phyloP scores from a whole-genome alignment of 2,329 filamentous ascomycete genomes.

The Neonectria neomacrospora region DNA sequence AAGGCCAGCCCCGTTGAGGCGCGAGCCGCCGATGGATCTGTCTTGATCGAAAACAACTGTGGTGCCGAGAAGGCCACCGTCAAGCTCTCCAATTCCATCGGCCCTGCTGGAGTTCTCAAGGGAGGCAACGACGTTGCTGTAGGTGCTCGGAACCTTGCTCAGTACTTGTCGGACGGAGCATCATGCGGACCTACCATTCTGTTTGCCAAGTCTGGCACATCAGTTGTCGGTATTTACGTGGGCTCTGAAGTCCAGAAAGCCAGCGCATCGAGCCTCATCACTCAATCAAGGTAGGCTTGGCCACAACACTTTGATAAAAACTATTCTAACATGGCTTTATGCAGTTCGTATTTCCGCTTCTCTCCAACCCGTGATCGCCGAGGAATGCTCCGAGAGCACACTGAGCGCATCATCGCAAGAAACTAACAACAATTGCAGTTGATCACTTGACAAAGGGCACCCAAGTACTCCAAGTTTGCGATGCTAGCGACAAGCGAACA shows the following conservation, averaged over 20 bases:
- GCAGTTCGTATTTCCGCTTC: conserved; percentile 22
- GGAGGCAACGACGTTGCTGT: conserved; percentile 30
- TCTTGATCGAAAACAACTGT: conserved; percentile 35
- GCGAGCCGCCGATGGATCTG: conserved; percentile 27
- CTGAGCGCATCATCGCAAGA: neutral
- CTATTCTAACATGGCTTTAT: conserved; percentile 1
- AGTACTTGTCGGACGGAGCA: conserved; percentile 36
- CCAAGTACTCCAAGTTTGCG: conserved; percentile 37
- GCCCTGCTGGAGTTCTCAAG: conserved; percentile 20
- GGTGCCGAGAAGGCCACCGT: conserved; percentile 35
- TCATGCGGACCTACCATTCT: conserved; percentile 38
- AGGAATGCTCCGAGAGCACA: neutral
- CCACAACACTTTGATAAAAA: neutral
- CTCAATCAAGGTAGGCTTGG: conserved; percentile 26
- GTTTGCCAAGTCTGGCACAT: conserved; percentile 40
- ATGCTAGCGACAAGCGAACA: conserved; percentile 32
- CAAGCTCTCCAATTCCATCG: conserved; percentile 27
- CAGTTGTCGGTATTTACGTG: conserved; percentile 38
- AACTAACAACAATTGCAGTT: conserved; percentile 7
- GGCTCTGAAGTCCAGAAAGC: conserved; percentile 41
- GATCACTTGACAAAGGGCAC: conserved; percentile 30
- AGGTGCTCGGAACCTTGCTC: conserved; percentile 30
- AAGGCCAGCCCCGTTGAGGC: conserved; percentile 20
- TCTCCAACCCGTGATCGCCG: too few species aligned
- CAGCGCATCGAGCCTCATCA: conserved; percentile 31